A percentile compares a stretch with the other conserved stretches of the same genome.
Evolutionary conservation across 305 asterid species (phyloP).

Genomic region (Stenogyne calaminthoides): DNA sequence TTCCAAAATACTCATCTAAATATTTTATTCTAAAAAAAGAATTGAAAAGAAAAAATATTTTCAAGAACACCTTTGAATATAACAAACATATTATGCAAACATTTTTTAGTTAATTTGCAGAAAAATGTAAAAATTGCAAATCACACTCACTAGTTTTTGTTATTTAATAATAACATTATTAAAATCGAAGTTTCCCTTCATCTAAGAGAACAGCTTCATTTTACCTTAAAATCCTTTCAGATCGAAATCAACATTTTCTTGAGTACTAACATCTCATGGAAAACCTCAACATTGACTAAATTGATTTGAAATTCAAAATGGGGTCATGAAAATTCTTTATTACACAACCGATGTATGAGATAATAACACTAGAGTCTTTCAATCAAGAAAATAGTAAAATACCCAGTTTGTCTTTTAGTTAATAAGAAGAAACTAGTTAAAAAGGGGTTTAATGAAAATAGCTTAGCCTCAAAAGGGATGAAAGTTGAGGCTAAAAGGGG

Average conservation of each 20-base stretch:
- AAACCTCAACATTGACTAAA: conserved; percentile 23
- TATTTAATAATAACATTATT: background rate
- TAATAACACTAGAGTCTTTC: background rate
- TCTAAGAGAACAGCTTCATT: background rate
- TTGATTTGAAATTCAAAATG: conserved; percentile 25
- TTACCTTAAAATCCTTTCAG: background rate
- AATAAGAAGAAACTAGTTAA: background rate
- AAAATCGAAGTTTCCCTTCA: background rate
- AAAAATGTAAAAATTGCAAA: too few relatives aligned
- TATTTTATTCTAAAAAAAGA: too few relatives aligned
- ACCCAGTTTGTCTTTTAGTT: background rate
- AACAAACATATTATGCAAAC: too few relatives aligned
- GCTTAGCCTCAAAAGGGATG: conserved; percentile 60
- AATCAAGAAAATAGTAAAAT: background rate
- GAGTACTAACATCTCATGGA: conserved; percentile 22
- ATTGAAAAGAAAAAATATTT: background rate
- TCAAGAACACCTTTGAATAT: too few relatives aligned
- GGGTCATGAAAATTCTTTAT: background rate
- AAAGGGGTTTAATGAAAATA: conserved; percentile 22
- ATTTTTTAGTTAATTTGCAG: too few relatives aligned
- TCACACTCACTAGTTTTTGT: too few relatives aligned
- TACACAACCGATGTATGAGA: background rate
- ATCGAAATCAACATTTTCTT: background rate
- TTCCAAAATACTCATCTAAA: too few relatives aligned
- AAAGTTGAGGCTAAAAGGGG: conserved; percentile 48